Conservation (phyloP, 2,329 filamentous ascomycete genomes). For the Madurella mycetomatis region DNA sequence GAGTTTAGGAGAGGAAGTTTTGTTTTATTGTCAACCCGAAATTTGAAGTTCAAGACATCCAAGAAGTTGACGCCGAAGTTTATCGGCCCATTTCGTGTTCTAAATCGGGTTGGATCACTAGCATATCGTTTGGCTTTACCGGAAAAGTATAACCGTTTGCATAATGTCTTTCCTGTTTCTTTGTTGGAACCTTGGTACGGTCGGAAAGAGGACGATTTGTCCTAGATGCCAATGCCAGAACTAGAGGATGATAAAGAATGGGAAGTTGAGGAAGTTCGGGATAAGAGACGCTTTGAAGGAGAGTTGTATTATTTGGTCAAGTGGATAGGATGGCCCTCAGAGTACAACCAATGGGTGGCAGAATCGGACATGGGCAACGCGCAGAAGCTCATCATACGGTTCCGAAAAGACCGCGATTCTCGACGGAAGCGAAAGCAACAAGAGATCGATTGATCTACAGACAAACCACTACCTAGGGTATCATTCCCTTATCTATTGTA, state of each 20-base stretch:
- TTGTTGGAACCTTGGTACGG: background rate
- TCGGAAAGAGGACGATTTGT: background rate
- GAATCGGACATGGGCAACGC: background rate
- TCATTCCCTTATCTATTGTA: no score
- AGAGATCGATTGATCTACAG: no score
- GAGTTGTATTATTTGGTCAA: background rate
- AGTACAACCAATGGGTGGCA: background rate
- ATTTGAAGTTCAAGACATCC: background rate
- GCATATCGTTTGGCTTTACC: background rate
- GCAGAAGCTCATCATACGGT: no score
- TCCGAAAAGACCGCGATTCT: no score
- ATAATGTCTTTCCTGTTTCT: background rate
- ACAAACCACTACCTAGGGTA: no score
- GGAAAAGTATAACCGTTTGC: background rate
- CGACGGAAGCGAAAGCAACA: no score
- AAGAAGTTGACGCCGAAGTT: background rate
- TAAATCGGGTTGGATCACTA: background rate
- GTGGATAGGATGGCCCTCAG: background rate
- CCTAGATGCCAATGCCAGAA: background rate
- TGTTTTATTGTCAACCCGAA: background rate
- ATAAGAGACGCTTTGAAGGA: background rate
- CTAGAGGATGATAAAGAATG: background rate
- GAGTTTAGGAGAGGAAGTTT: background rate
- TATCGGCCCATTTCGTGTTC: background rate
- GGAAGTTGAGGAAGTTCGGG: background rate